A percentile compares a stretch with the other conserved stretches of the same genome.
These are phyloP conservation scores for Sistotremastrum suecicum DNA, from an alignment of 768 basidiomycete species.

Conservation along the genomic window DNA sequence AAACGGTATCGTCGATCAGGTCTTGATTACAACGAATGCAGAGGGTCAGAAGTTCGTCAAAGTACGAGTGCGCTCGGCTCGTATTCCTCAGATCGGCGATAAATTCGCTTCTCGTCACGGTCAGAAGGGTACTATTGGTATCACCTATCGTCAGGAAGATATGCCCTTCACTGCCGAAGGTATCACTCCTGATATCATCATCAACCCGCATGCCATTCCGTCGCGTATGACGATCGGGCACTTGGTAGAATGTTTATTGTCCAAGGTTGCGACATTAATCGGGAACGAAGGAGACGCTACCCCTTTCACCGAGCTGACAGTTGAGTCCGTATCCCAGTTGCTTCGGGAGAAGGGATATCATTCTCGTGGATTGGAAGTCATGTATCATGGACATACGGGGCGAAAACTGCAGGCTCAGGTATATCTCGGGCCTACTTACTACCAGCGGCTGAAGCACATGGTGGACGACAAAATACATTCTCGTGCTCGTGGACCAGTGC, in stretches of 20 bases:
- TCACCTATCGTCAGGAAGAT: constrained; percentile 98
- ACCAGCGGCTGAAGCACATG: constrained; percentile 99
- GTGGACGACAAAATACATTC: constrained; percentile 99
- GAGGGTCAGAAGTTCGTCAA: constrained; percentile 98
- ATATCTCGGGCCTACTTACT: constrained; percentile 97
- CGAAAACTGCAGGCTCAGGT: constrained; percentile 95
- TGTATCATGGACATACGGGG: constrained; percentile 99
- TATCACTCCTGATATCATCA: constrained; percentile 92
- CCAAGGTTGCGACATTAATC: constrained; percentile 90
- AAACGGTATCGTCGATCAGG: constrained; percentile 95
- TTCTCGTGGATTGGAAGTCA: constrained; percentile 90
- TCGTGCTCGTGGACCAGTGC: constrained; percentile 90
- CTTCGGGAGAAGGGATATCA: constrained; percentile 87
- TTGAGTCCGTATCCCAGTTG: constrained; percentile 92
- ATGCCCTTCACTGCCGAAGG: constrained; percentile 99
- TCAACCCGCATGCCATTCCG: constrained; percentile 98
- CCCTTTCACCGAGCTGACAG: constrained; percentile 95
- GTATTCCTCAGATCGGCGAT: constrained; percentile 96
- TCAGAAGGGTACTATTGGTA: constrained; percentile 99
- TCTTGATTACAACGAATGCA: constrained; percentile 88
- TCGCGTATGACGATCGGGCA: constrained; percentile 99
- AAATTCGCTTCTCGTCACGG: constrained; percentile 99
- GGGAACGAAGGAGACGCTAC: constrained; percentile 98
- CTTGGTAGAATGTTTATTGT: constrained; percentile 94
- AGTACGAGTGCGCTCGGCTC: constrained; percentile 88